phyloP scores from a whole-genome alignment of 2,329 filamentous ascomycete genomes.

The Pezicula radicicola region DNA sequence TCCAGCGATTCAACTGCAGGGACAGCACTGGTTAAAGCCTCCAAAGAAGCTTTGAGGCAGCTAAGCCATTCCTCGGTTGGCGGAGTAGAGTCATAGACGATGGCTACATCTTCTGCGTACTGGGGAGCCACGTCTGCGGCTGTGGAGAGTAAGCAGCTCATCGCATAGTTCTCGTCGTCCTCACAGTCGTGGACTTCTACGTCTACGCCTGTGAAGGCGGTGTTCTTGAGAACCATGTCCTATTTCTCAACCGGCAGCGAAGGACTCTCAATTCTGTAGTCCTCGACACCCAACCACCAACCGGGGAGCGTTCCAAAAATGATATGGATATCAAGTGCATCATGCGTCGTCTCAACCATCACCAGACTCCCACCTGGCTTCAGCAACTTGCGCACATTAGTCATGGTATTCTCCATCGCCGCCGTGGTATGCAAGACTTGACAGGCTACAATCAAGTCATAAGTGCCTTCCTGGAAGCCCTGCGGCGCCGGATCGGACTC shows the following conservation, averaged over 20 bases:
- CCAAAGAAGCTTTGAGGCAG: too few species aligned
- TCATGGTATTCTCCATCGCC: conserved; percentile 20
- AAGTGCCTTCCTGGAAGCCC: conserved; percentile 13
- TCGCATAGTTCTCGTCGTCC: not conserved
- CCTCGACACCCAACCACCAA: conserved; percentile 13
- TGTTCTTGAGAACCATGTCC: conserved; percentile 8
- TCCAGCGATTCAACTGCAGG: too few species aligned
- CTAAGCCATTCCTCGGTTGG: too few species aligned
- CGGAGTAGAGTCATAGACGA: too few species aligned
- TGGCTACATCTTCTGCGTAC: too few species aligned
- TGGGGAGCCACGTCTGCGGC: too few species aligned
- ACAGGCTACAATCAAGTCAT: conserved; percentile 20
- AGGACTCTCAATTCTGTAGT: too few species aligned
- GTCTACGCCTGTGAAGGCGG: conserved; percentile 14
- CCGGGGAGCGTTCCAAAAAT: conserved; percentile 11
- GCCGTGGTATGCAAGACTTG: conserved; percentile 22
- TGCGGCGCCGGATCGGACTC: conserved; percentile 12
- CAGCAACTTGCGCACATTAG: conserved; percentile 23
- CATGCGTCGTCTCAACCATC: conserved; percentile 18
- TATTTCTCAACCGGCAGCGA: conserved; percentile 10
- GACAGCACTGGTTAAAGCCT: too few species aligned
- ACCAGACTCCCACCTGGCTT: conserved; percentile 26
- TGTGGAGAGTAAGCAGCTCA: too few species aligned
- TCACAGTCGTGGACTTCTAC: conserved; percentile 6
- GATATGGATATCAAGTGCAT: conserved; percentile 1